Base-by-base conservation (phyloP, 1,139 yeast genomes). In the Magnusiomyces paraingens region DNA sequence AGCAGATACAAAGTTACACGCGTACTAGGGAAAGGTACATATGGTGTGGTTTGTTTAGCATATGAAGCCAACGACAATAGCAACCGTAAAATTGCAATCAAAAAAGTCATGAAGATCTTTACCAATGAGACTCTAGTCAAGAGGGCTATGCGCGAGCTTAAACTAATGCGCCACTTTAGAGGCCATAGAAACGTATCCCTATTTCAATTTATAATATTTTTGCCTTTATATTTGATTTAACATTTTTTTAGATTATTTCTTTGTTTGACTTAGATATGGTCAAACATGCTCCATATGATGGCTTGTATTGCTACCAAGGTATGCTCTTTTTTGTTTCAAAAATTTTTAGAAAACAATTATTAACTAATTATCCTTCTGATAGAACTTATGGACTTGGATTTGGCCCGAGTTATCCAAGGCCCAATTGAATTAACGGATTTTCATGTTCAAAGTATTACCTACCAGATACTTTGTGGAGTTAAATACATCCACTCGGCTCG, bases 21-120 rank as follows among this genome's bases (percentile, higher is more conserved):
- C 48, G 73, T 84, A 0, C 73, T 90, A 48, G 97, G 97, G 0
- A 82, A 82, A 62, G 98, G 98, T 0, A 85, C 96, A 0, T 90
- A 89, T 66, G 97, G 98, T 1, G 82, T 84, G 0, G 98, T 90
- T 8, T 86, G 94, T 62, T 80, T 86, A 2, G 94, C 93, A 0
- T 64, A 78, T 17, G 91, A 85, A 62, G 66, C 74, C 43, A 62
- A 58, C 46, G 46, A 56, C 38, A 51, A 56, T 15, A 59, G 56
- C 17, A 50, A 61, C 38, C 54, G 63, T 4, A 57, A 58, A 11
- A 64, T 82, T 64, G 97, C 97, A 8, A 84, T 90, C 52, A 91
- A 91, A 66, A 86, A 86, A 64, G 85, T 89, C 15, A 77, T 82
- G 46, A 78, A 79, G 61, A 85, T 87, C 32, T 85, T 86, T 64